phyloP scores from a whole-genome alignment of 2,329 filamentous ascomycete genomes.

The Paracoccidioides lutzii region DNA sequence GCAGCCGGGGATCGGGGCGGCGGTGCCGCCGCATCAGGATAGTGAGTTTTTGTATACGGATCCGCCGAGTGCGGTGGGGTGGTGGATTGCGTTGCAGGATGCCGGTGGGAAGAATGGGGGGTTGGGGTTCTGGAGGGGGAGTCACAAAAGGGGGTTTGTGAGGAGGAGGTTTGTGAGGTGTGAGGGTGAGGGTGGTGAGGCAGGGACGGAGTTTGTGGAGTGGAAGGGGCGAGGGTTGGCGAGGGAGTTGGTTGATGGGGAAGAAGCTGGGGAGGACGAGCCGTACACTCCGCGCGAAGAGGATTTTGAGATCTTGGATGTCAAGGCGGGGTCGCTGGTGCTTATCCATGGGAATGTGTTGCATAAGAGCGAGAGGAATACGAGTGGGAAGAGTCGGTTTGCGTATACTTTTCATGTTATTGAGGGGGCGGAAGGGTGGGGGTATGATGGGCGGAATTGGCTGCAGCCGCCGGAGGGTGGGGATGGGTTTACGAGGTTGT shows the following conservation, averaged over 20 bases:
- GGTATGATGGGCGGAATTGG: constrained; percentile 85
- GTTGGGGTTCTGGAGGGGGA: constrained; percentile 71
- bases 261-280: constrained; percentile 31
- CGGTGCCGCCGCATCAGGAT: constrained; percentile 85
- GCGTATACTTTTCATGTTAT: constrained; percentile 98
- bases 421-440: constrained; percentile 53
- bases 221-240: constrained; percentile 58
- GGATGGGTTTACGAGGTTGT: constrained; percentile 63
- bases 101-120: constrained; percentile 78
- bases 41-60: constrained; percentile 85
- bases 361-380: constrained; percentile 93
- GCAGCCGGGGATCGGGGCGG: constrained; percentile 87
- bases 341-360: constrained; percentile 90
- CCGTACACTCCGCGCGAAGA: constrained; percentile 44
- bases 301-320: constrained; percentile 67
- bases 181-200: constrained; percentile 43
- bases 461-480: constrained; percentile 69
- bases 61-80: constrained; percentile 79
- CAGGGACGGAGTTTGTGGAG: constrained; percentile 54
- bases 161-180: constrained; percentile 55
- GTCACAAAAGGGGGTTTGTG: constrained; percentile 61
- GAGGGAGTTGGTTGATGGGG: constrained; percentile 34
- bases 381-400: constrained; percentile 71
- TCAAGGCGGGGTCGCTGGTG: constrained; percentile 81
- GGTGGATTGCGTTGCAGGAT: constrained; percentile 96